phyloP scores from a whole-genome alignment of 2,329 filamentous ascomycete species.

The Xylariaceae sp. region DNA sequence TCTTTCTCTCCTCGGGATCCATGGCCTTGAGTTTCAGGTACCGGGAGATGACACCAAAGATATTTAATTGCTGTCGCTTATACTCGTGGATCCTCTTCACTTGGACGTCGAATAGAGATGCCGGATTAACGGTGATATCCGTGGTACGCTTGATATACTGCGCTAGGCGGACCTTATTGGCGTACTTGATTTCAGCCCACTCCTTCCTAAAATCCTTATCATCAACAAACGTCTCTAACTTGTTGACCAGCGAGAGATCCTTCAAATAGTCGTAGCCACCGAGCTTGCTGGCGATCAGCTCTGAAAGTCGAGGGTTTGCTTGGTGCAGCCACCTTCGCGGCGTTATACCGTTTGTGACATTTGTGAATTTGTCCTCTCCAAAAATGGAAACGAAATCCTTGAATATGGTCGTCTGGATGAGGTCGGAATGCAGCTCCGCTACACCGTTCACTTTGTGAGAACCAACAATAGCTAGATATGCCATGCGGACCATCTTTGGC shows the following conservation, averaged over 20 bases:
- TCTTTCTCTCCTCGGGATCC: conserved; percentile 82
- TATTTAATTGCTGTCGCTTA: conserved; percentile 98
- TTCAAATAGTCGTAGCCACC: conserved; percentile 85
- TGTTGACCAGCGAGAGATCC: conserved; percentile 83
- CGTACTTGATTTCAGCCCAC: conserved; percentile 95
- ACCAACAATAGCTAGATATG: conserved; percentile 89
- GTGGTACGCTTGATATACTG: conserved; percentile 86
- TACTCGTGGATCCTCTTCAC: conserved; percentile 99
- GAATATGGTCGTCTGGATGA: conserved; percentile 99
- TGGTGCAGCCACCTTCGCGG: conserved; percentile 96
- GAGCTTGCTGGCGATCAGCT: conserved; percentile 87
- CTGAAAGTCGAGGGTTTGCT: conserved; percentile 89
- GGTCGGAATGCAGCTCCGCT: conserved; percentile 93
- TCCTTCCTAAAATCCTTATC: conserved; percentile 91
- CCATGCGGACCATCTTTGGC: conserved; percentile 98
- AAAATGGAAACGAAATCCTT: conserved; percentile 97
- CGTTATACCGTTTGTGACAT: conserved; percentile 98
- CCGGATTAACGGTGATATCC: conserved; percentile 81
- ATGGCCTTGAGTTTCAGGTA: conserved; percentile 89
- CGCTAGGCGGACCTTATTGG: conserved; percentile 91
- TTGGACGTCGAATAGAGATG: conserved; percentile 91
- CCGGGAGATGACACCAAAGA: conserved; percentile 95
- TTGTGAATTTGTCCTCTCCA: conserved; percentile 95
- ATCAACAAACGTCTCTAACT: conserved; percentile 80
- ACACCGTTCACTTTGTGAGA: conserved; percentile 99